These are phyloP conservation scores for Cylindrotheca fusiformis DNA, from an alignment of 108 stramenopile genomes.

Conservation along the genomic window DNA sequence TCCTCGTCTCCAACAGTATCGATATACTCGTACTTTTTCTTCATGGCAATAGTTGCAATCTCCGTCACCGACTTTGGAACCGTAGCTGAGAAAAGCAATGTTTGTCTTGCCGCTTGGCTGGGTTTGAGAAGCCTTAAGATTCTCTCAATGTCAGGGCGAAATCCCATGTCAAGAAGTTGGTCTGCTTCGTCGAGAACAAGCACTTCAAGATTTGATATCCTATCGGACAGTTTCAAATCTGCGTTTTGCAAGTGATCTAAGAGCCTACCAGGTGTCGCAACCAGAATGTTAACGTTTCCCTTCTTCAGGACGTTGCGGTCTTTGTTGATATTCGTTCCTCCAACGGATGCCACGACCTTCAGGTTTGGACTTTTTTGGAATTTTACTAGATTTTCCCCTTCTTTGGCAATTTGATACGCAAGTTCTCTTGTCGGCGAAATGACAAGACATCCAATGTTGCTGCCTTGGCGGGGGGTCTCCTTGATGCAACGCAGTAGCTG, in stretches of 20 bases:
- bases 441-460: slow-evolving; percentile 72
- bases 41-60: slow-evolving; percentile 35
- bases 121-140: slow-evolving; percentile 67
- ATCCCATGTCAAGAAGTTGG: slow-evolving; percentile 92
- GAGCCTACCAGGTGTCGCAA: slow-evolving; percentile 92
- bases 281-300: slow-evolving; percentile 58
- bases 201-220: slow-evolving; percentile 29
- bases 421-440: slow-evolving; percentile 92
- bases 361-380: slow-evolving; percentile 58
- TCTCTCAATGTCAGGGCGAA: slow-evolving; percentile 76
- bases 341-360: slow-evolving; percentile 65
- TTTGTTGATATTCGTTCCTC: slow-evolving; percentile 78
- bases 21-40: slow-evolving; percentile 38
- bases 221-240: slow-evolving; percentile 37
- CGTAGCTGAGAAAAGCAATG: slow-evolving; percentile 90
- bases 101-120: slow-evolving; percentile 54
- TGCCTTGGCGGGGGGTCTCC: slow-evolving; percentile 11
- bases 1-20: slow-evolving; percentile 52
- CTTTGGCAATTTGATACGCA: slow-evolving; percentile 81
- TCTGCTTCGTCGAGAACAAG: slow-evolving; percentile 53
- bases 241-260: slow-evolving; percentile 92
- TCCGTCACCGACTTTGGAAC: slow-evolving; percentile 64
- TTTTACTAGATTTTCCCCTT: slow-evolving; percentile 45
- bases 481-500: slow-evolving; percentile 47
- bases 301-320: slow-evolving; percentile 67